A percentile compares a stretch with the other conserved stretches of the same genome.
Conservation (phyloP, 768 basidiomycete species). For the Rhizopogon rudus region DNA sequence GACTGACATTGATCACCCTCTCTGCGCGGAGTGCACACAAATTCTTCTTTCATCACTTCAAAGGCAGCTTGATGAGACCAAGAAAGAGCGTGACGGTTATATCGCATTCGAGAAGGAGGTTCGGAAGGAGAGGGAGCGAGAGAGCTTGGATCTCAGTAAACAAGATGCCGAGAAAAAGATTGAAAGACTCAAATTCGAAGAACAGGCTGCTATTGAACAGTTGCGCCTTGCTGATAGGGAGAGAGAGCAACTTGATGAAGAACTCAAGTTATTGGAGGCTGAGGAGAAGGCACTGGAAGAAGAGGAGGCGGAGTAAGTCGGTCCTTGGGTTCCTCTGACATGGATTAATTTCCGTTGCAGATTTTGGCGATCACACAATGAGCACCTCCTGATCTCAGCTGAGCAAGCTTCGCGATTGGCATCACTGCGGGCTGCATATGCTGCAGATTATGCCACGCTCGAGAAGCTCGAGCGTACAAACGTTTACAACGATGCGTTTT, state of each 20-base stretch:
- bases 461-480: slow-evolving; percentile 89
- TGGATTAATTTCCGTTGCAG: slow-evolving; percentile 30
- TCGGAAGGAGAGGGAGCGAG: slow-evolving; percentile 73
- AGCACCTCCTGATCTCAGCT: slow-evolving; percentile 58
- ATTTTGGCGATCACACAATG: slow-evolving; percentile 80
- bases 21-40: slow-evolving; percentile 93
- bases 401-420: slow-evolving; percentile 67
- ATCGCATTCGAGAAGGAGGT: slow-evolving; percentile 89
- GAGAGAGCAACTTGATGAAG: slow-evolving; percentile 67
- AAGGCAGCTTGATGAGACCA: slow-evolving; percentile 82
- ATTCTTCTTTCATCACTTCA: slow-evolving; percentile 71
- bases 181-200: slow-evolving; percentile 64
- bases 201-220: slow-evolving; percentile 66
- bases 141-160: slow-evolving; percentile 51
- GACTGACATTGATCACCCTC: slow-evolving; percentile 85
- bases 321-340: not conserved
- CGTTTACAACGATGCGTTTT: slow-evolving; percentile 94
- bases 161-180: slow-evolving; percentile 73
- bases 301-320: slow-evolving; percentile 78
- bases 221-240: slow-evolving; percentile 74
- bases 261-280: slow-evolving; percentile 61
- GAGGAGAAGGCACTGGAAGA: slow-evolving; percentile 77
- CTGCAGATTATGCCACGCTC: slow-evolving; percentile 67
- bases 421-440: slow-evolving; percentile 72
- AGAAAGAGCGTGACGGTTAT: slow-evolving; percentile 89